These are phyloP conservation scores for Rhizopus arrhizus DNA, from an alignment of 371 early-diverging fungal species.

Conservation along the genomic window DNA sequence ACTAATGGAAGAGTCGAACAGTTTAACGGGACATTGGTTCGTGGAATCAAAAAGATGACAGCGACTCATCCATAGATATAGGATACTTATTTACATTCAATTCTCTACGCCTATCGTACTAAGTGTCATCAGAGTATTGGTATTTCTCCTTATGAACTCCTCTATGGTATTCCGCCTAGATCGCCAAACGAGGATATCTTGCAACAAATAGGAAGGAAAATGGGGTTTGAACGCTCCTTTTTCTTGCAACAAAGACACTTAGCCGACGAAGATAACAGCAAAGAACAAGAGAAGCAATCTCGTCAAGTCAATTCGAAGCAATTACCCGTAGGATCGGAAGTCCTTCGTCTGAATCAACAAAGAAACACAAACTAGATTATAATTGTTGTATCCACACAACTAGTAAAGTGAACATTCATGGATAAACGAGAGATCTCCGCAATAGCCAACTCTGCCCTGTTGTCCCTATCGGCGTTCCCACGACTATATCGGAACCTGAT, in stretches of 20 bases:
- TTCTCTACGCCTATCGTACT: slow-evolving; percentile 14
- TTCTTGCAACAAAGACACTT: background rate
- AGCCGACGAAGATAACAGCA: no score
- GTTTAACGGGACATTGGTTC: slow-evolving; percentile 3
- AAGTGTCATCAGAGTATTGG: slow-evolving; percentile 2
- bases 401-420: no score
- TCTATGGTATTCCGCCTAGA: background rate
- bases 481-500: no score
- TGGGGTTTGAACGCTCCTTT: background rate
- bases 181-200: background rate
- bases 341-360: no score
- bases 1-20: slow-evolving; percentile 9
- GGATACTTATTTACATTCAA: slow-evolving; percentile 8
- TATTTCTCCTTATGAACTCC: slow-evolving; percentile 7
- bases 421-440: no score
- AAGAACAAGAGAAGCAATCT: no score
- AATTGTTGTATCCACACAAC: no score
- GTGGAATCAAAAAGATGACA: background rate
- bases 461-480: no score
- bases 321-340: no score
- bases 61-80: no score
- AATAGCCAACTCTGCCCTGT: no score
- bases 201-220: background rate
- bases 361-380: background rate
- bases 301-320: no score